A percentile compares a stretch with the other conserved stretches of the same genome.
Conservation (phyloP, 805 yeast species). For the Kazachstania bromeliacearum region DNA sequence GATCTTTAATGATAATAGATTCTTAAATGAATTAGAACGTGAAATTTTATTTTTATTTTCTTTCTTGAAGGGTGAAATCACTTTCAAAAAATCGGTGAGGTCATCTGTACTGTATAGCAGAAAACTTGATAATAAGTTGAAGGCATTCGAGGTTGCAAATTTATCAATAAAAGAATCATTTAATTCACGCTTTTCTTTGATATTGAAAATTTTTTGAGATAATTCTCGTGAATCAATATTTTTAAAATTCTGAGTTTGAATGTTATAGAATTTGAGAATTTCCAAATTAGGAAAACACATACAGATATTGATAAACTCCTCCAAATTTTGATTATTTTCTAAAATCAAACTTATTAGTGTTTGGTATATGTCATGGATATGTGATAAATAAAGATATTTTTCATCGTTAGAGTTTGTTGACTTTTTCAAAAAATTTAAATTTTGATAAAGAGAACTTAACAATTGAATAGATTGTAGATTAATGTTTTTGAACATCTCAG, state of each 20-base stretch:
- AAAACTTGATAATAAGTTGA: neutral
- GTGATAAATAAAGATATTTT: slow-evolving; percentile 7
- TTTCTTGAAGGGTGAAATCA: too few species aligned
- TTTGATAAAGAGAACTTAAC: slow-evolving; percentile 13
- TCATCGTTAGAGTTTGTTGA: slow-evolving; percentile 4
- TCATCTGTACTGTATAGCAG: neutral
- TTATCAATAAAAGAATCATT: neutral
- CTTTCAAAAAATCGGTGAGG: too few species aligned
- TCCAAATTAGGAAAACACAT: slow-evolving; percentile 17
- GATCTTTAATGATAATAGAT: slow-evolving; percentile 6
- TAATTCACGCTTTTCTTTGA: neutral
- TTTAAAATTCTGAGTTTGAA: slow-evolving; percentile 19
- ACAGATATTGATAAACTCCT: slow-evolving; percentile 15
- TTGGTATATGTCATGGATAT: slow-evolving; percentile 7
- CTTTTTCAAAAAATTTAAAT: slow-evolving; percentile 10
- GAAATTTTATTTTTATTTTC: neutral
- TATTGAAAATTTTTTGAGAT: neutral
- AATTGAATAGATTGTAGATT: slow-evolving; percentile 10
- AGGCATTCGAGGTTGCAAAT: neutral
- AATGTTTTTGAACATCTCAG: slow-evolving; percentile 23
- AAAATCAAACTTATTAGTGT: slow-evolving; percentile 8
- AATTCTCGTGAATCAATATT: slow-evolving; percentile 8
- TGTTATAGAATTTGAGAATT: slow-evolving; percentile 7
- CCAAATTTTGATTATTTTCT: slow-evolving; percentile 11
- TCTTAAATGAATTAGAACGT: slow-evolving; percentile 9